phyloP scores from a whole-genome alignment of 2,329 filamentous ascomycete species.

The Apiospora hydei region DNA sequence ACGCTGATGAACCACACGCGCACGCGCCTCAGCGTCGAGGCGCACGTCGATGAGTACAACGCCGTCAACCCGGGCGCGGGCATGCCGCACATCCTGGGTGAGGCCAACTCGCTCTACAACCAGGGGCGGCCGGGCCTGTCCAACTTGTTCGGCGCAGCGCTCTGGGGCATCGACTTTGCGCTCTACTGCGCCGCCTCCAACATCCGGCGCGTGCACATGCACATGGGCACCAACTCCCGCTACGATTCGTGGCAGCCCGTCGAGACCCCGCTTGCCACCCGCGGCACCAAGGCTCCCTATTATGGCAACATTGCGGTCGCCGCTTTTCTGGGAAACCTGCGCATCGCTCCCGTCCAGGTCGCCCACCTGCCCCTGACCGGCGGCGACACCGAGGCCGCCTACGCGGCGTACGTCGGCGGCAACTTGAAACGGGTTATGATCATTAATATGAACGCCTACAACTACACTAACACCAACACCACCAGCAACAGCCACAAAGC shows the following conservation, averaged over 20 bases:
- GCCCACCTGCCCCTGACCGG: conserved; percentile 52
- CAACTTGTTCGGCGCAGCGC: conserved; percentile 70
- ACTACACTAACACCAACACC: conserved; percentile 59
- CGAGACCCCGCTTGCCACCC: conserved; percentile 53
- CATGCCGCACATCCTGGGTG: conserved; percentile 64
- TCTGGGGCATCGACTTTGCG: conserved; percentile 70
- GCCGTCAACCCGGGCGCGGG: conserved; percentile 46
- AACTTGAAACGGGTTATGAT: conserved; percentile 57
- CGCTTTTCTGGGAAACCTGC: conserved; percentile 57
- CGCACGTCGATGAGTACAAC: conserved; percentile 56
- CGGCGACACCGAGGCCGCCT: conserved; percentile 55
- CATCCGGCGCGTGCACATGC: conserved; percentile 67
- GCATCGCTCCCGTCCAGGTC: conserved; percentile 48
- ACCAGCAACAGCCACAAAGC: conserved; percentile 34
- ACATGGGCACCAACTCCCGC: conserved; percentile 69
- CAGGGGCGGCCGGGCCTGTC: conserved; percentile 67
- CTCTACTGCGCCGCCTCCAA: conserved; percentile 62
- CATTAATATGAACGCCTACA: conserved; percentile 66
- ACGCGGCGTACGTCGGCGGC: conserved; percentile 59
- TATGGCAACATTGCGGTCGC: conserved; percentile 68
- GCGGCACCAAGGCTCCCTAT: conserved; percentile 69
- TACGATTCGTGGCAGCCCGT: conserved; percentile 69
- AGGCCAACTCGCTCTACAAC: conserved; percentile 69
- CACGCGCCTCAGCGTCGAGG: conserved; percentile 55
- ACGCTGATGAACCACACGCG: conserved; percentile 70